phyloP scores from a whole-genome alignment of 1,284 basidiomycete species.

The Moesziomyces sp. region DNA sequence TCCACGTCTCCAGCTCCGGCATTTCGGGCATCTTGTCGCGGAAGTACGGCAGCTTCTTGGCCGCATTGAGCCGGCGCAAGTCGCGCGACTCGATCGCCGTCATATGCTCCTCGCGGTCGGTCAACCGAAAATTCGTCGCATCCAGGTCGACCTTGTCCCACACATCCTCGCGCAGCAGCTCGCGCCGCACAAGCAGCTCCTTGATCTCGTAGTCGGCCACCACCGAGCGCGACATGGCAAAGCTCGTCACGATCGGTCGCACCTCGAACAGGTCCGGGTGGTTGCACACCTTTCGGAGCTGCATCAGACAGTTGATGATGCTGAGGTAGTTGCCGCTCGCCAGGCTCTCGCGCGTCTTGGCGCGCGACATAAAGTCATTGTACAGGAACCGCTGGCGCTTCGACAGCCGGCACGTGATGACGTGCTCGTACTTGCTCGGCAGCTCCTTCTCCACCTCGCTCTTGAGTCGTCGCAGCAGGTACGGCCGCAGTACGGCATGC shows the following conservation, averaged over 20 bases:
- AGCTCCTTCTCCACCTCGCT: slow-evolving; percentile 95
- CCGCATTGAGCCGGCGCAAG: slow-evolving; percentile 78
- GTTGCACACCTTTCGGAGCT: slow-evolving; percentile 81
- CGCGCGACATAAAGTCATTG: slow-evolving; percentile 96
- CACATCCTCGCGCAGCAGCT: slow-evolving; percentile 73
- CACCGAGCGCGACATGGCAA: slow-evolving; percentile 84
- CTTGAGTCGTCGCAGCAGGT: slow-evolving; percentile 92
- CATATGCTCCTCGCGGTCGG: slow-evolving; percentile 70
- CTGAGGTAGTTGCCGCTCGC: slow-evolving; percentile 82
- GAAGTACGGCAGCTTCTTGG: slow-evolving; percentile 73
- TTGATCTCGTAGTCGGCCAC: slow-evolving; percentile 87
- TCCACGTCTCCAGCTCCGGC: slow-evolving; percentile 74
- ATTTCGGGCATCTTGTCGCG: slow-evolving; percentile 70
- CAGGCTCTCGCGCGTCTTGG: slow-evolving; percentile 85
- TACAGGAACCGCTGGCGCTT: slow-evolving; percentile 96
- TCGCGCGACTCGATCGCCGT: slow-evolving; percentile 72
- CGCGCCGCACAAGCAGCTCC: slow-evolving; percentile 83
- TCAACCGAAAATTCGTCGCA: slow-evolving; percentile 76
- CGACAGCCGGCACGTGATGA: slow-evolving; percentile 88
- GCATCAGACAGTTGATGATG: slow-evolving; percentile 97
- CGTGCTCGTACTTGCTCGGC: slow-evolving; percentile 93
- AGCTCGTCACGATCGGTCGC: slow-evolving; percentile 90
- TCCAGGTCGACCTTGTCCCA: slow-evolving; percentile 74
- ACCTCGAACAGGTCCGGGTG: slow-evolving; percentile 97
- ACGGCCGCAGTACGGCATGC: slow-evolving; percentile 91